Evolutionary conservation across 139 green algal species (phyloP).

Genomic region (Chlorella sp.): DNA sequence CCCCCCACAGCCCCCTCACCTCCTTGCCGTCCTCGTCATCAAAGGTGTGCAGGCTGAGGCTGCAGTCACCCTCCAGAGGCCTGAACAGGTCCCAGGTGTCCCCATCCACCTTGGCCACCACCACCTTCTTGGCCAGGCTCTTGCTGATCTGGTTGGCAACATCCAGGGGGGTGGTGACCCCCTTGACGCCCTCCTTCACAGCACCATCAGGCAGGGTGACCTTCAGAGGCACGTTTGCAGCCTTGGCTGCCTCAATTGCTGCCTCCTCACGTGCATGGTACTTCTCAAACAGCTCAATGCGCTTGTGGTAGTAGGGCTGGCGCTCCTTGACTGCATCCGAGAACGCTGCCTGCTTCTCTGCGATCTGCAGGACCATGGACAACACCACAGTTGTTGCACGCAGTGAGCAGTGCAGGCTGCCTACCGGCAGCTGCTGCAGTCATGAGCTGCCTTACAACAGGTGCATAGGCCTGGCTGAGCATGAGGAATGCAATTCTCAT

Average conservation of each 20-base stretch:
- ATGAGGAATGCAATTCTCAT: too few species aligned
- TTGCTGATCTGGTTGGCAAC: conserved; percentile 83
- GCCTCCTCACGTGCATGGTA: conserved; percentile 54
- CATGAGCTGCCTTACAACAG: too few species aligned
- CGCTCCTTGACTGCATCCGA: conserved; percentile 45
- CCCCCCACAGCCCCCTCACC: too few species aligned
- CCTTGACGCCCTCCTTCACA: conserved; percentile 60
- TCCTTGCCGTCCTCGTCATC: conserved; percentile 83
- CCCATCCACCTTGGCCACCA: conserved; percentile 84
- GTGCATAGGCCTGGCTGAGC: too few species aligned
- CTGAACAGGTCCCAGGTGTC: conserved; percentile 83
- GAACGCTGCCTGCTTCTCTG: too few species aligned
- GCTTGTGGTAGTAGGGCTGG: conserved; percentile 72
- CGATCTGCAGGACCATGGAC: too few species aligned
- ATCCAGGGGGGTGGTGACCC: conserved; percentile 88
- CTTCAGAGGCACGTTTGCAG: conserved; percentile 54
- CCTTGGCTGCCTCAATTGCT: conserved; percentile 43
- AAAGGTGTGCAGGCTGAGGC: conserved; percentile 80
- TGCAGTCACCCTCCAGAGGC: conserved; percentile 84
- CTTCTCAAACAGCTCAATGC: conserved; percentile 86
- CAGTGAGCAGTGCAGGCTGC: too few species aligned
- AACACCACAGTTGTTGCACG: too few species aligned
- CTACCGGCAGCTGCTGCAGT: too few species aligned
- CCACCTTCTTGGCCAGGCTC: conserved; percentile 84
- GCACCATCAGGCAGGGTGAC: conserved; percentile 83